phyloP scores from a whole-genome alignment of 1,284 basidiomycete species.

The Peniophora sp. region DNA sequence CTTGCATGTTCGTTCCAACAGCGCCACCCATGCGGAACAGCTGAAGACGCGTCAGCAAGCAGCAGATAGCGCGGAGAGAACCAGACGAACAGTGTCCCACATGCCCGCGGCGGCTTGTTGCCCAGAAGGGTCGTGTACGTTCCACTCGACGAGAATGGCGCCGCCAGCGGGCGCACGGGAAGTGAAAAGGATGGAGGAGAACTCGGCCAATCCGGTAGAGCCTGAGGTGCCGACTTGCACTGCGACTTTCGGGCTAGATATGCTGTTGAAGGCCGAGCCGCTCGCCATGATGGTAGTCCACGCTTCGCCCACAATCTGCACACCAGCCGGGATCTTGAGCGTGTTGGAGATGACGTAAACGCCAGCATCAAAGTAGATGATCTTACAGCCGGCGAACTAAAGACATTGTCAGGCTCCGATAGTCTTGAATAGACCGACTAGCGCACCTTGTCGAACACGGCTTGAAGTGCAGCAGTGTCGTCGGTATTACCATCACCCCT shows the following conservation, averaged over 20 bases:
- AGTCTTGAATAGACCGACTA: not conserved
- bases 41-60: conserved; percentile 71
- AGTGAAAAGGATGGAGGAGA: conserved; percentile 53
- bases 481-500: conserved; percentile 70
- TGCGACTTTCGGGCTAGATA: conserved; percentile 45
- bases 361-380: conserved; percentile 72
- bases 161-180: conserved; percentile 53
- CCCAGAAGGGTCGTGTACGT: conserved; percentile 47
- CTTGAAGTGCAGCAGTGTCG: conserved; percentile 62
- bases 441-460: conserved; percentile 47
- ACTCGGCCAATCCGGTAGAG: conserved; percentile 45
- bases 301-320: conserved; percentile 66
- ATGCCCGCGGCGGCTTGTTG: conserved; percentile 60
- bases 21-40: conserved; percentile 31
- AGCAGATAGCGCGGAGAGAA: conserved; percentile 52
- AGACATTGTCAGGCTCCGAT: not conserved
- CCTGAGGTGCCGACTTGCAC: conserved; percentile 46
- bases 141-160: conserved; percentile 71
- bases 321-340: conserved; percentile 62
- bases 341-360: conserved; percentile 68
- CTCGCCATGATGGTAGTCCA: conserved; percentile 69
- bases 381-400: conserved; percentile 64
- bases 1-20: conserved; percentile 15
- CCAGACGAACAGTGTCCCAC: conserved; percentile 49
- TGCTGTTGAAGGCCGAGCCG: conserved; percentile 50